Percentiles rank a stretch among this genome's conserved stretches.
phyloP scores from a whole-genome alignment of 371 early-diverging fungal genomes.

The Saksenaea vasiformis region DNA sequence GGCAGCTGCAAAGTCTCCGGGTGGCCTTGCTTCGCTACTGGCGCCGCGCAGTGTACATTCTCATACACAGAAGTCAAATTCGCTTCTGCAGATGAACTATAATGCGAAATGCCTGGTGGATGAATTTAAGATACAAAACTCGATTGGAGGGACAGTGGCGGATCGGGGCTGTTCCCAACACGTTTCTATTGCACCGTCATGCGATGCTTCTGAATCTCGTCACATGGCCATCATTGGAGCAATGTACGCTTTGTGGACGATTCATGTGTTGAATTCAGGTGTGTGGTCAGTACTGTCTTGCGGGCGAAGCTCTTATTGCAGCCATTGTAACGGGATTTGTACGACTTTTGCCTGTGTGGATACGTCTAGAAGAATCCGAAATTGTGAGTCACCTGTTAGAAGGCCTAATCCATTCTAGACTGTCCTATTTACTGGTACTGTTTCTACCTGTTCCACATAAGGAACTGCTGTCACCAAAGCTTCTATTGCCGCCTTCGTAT shows the following conservation, averaged over 20 bases:
- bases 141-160: neutral
- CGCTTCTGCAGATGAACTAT: no score
- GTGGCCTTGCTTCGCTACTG: no score
- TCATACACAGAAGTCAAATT: no score
- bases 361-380: constrained; percentile 42
- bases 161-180: neutral
- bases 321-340: constrained; percentile 54
- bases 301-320: constrained; percentile 62
- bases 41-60: no score
- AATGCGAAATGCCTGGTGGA: no score
- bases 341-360: constrained; percentile 70
- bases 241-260: constrained; percentile 17
- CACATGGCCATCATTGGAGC: constrained; percentile 35
- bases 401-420: no score
- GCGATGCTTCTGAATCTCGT: constrained; percentile 18
- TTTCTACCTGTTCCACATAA: no score
- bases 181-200: neutral
- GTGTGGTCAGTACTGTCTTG: constrained; percentile 63
- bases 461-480: constrained; percentile 68
- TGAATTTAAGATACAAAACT: no score
- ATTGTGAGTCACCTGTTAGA: no score
- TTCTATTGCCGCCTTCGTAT: constrained; percentile 57
- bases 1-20: no score
- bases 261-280: constrained; percentile 34
- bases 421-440: no score